Base-by-base conservation (phyloP, 1,139 yeast species). In the Yamadazyma trypodendri region DNA sequence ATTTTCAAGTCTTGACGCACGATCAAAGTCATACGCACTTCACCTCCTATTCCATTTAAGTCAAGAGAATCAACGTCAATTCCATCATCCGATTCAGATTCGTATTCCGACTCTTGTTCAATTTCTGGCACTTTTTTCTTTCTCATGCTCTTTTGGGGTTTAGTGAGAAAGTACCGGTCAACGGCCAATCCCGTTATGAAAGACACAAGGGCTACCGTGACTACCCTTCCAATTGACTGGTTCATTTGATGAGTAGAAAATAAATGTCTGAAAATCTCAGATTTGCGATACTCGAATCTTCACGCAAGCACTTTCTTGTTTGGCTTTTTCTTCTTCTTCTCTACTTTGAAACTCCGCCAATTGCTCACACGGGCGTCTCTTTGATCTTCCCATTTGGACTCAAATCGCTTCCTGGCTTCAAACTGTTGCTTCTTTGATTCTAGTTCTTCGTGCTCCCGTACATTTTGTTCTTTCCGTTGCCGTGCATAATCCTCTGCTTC, bases 1-100 rank as follows among this genome's bases (percentile, higher is more conserved):
- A 92, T 92, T 39, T 80, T 82, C 46, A 92, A 67, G 58, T 92
- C 98, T 31, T 84, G 87, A 43, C 98, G 79, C 1, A 92, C 90
- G 2, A 89, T 79, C 27, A 94, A 68, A 0, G 94, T 89, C 96
- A 92, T 84, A 48, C 89, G 72, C 31, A 85, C 90, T 58, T 86
- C 95, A 3, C 87, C 92, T 2, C 81, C 86, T 14, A 81, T 64
- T 15, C 70, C 77, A 50, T 83, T 83, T 44, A 84, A 62, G 2
- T 75, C 61, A 0, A 63, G 58, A 1, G 88, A 81, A 48, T 82
- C 75, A 33, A 82, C 70, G 62, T 61, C 77, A 44, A 55, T 45
- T 4, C 75, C 83, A 16, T 65, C 72, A 3, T 48, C 53, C 11
- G 46, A 46, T 7, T 42, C 46, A 9, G 33, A 24, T 21, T 28